A percentile compares a stretch with the other conserved stretches of the same genome.
Conservation (phyloP, 202 grass and related monocot genomes). For the Setaria italica region DNA sequence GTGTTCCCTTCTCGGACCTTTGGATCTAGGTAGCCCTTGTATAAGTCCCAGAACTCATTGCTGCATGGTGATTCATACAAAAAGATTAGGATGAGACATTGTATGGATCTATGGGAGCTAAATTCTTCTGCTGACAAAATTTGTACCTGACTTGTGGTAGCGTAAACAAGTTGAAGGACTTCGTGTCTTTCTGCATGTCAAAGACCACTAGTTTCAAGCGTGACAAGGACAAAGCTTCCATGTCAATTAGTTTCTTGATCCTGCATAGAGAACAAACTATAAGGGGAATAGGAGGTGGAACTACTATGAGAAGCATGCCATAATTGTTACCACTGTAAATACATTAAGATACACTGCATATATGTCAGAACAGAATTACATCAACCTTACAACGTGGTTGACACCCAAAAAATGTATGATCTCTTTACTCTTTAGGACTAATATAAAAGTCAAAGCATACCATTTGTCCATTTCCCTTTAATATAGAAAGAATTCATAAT, state of each 20-base stretch:
- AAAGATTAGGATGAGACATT: background rate
- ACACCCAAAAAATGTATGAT: constrained; percentile 18
- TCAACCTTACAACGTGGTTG: background rate
- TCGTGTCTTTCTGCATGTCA: constrained; percentile 91
- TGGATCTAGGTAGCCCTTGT: constrained; percentile 71
- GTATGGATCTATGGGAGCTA: background rate
- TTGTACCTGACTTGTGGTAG: constrained; percentile 92
- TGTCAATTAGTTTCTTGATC: constrained; percentile 93
- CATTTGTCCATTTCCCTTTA: background rate
- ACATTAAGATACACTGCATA: background rate
- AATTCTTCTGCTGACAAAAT: constrained; percentile 18
- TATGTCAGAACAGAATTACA: background rate
- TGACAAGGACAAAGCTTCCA: constrained; percentile 83
- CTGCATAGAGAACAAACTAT: constrained; percentile 50
- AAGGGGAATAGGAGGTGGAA: background rate
- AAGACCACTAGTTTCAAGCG: constrained; percentile 73
- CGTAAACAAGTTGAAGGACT: constrained; percentile 87
- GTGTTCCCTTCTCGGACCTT: constrained; percentile 60
- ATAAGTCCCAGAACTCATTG: constrained; percentile 92
- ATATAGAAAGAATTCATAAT: background rate
- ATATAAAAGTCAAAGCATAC: background rate
- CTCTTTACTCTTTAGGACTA: background rate
- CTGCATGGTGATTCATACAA: constrained; percentile 49
- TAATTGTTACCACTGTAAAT: background rate
- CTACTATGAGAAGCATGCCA: background rate